A percentile compares a stretch with the other conserved stretches of the same genome.
phyloP scores from a whole-genome alignment of 768 basidiomycete species.

The Suillus fuscotomentosus region DNA sequence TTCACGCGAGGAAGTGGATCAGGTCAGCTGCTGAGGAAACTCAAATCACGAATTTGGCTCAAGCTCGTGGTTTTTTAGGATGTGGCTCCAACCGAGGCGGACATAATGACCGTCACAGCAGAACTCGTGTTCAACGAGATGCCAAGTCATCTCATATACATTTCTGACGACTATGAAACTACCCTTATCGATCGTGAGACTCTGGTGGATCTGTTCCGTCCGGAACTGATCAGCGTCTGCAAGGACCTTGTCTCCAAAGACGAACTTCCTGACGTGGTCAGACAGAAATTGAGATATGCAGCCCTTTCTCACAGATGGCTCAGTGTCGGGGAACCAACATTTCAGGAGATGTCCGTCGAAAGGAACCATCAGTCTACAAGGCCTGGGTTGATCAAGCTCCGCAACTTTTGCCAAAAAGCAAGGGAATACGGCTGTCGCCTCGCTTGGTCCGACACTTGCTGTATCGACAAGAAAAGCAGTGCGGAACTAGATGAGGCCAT shows the following conservation, averaged over 20 bases:
- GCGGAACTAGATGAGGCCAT: conserved; percentile 30
- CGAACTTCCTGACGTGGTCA: neutral
- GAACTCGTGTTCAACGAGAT: conserved; percentile 7
- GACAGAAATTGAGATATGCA: neutral
- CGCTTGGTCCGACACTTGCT: conserved; percentile 27
- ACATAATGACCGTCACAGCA: neutral
- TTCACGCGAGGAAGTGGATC: neutral
- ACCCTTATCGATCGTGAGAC: neutral
- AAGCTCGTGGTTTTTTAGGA: neutral
- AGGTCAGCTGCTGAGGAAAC: neutral
- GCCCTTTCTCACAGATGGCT: conserved; percentile 5
- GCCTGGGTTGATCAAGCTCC: conserved; percentile 15
- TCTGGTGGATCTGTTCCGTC: neutral
- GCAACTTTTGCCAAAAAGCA: conserved; percentile 14
- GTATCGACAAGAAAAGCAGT: conserved; percentile 27
- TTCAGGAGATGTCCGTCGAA: conserved; percentile 5
- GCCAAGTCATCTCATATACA: conserved; percentile 7
- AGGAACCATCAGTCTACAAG: neutral
- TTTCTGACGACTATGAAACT: neutral
- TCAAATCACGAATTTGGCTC: neutral
- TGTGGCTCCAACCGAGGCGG: neutral
- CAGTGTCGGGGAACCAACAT: neutral
- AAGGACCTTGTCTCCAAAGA: neutral
- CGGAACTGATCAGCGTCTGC: neutral
- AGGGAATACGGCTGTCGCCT: conserved; percentile 13